phyloP scores from a whole-genome alignment of 116 monocot species.

The Trichopus zeylanicus region DNA sequence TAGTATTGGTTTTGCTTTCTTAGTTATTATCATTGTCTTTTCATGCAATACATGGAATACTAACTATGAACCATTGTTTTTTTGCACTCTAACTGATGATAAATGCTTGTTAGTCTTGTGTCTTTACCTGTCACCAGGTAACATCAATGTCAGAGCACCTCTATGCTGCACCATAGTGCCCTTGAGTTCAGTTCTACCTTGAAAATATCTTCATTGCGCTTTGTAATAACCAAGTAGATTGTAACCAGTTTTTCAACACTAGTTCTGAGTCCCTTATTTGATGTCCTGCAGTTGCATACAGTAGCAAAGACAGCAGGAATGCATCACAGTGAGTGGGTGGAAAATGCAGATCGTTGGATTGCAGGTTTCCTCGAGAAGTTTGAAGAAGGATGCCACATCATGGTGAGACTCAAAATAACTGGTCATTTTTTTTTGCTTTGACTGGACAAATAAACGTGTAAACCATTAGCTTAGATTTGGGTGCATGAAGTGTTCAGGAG shows the following conservation, averaged over 20 bases:
- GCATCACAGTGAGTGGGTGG: conserved; percentile 39
- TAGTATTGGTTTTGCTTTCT: no score
- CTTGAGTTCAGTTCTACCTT: no score
- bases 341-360: conserved; percentile 44
- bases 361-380: conserved; percentile 52
- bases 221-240: no score
- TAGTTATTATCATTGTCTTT: no score
- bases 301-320: conserved; percentile 38
- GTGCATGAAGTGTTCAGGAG: background rate
- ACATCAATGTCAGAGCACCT: no score
- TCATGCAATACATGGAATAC: no score
- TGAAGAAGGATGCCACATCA: conserved; percentile 47
- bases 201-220: no score
- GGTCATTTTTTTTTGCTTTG: background rate
- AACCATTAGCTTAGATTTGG: background rate
- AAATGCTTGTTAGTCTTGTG: no score
- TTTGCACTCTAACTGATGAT: no score
- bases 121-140: no score
- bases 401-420: conserved; percentile 23
- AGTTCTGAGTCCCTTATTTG: background rate
- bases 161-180: no score
- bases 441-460: background rate
- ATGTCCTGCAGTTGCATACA: conserved; percentile 31
- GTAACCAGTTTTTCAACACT: background rate
- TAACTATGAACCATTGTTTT: no score